These are phyloP conservation scores for Leccinum olivaceopallidum DNA, from an alignment of 768 basidiomycete species.

Conservation along the genomic window DNA sequence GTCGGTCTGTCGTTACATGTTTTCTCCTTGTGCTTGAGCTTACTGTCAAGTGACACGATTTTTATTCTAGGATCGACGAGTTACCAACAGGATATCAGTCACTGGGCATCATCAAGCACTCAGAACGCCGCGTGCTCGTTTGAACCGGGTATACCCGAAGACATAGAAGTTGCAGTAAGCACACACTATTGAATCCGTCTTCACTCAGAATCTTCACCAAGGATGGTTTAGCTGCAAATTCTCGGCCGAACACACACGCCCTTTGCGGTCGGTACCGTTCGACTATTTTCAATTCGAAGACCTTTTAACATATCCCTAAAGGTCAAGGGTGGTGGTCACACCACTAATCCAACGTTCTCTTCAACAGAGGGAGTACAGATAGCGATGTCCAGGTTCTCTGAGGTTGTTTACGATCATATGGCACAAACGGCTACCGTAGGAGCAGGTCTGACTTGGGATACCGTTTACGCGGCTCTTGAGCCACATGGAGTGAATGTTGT, in stretches of 20 bases:
- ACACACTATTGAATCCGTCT: background rate
- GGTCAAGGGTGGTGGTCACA: slow-evolving; percentile 65
- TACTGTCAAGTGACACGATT: background rate
- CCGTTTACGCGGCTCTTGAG: slow-evolving; percentile 53
- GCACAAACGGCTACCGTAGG: slow-evolving; percentile 42
- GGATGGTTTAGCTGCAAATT: slow-evolving; percentile 10
- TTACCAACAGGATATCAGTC: slow-evolving; percentile 15
- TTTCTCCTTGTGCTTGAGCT: background rate
- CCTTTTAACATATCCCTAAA: slow-evolving; percentile 16
- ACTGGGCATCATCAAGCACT: slow-evolving; percentile 54
- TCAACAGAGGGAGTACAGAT: slow-evolving; percentile 62
- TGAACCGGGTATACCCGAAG: slow-evolving; percentile 53
- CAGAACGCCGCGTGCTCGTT: slow-evolving; percentile 53
- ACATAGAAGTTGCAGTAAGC: slow-evolving; percentile 49
- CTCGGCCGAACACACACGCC: slow-evolving; percentile 45
- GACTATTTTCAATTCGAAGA: background rate
- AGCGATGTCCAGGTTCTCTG: slow-evolving; percentile 49
- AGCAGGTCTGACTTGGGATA: slow-evolving; percentile 58
- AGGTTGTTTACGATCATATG: slow-evolving; percentile 38
- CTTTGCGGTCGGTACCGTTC: slow-evolving; percentile 20
- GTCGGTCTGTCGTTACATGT: background rate
- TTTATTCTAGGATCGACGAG: background rate
- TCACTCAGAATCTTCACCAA: background rate
- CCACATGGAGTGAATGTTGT: slow-evolving; percentile 54
- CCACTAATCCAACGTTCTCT: slow-evolving; percentile 54